phyloP scores from a whole-genome alignment of 1,139 yeast species.

The Groenewaldozyma sp. region DNA sequence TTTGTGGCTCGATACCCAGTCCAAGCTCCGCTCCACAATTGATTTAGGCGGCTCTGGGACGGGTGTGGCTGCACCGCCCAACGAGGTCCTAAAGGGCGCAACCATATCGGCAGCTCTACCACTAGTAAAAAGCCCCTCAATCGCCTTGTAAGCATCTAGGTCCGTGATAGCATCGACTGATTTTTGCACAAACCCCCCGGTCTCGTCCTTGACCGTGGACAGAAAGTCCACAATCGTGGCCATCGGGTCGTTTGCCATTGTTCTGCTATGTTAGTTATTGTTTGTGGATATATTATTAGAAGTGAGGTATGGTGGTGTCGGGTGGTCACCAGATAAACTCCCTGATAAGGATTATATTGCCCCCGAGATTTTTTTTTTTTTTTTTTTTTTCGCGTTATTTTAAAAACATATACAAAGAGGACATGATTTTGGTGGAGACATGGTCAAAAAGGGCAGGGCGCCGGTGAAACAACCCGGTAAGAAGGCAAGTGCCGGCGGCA shows the following conservation, averaged over 20 bases:
- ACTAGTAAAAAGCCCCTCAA: conserved; percentile 13
- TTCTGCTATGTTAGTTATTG: too few relatives aligned
- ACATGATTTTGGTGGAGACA: too few relatives aligned
- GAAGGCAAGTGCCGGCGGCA: too few relatives aligned
- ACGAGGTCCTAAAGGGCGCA: not conserved
- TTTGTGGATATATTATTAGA: too few relatives aligned
- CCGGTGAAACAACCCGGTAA: too few relatives aligned
- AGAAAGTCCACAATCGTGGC: conserved; percentile 19
- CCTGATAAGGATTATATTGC: too few relatives aligned
- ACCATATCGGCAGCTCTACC: conserved; percentile 5
- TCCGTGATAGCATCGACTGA: conserved; percentile 19
- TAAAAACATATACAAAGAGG: too few relatives aligned
- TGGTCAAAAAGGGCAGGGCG: too few relatives aligned
- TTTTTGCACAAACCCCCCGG: conserved; percentile 16
- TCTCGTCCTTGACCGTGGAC: conserved; percentile 18
- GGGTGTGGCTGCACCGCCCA: conserved; percentile 9
- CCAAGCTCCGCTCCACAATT: conserved; percentile 15
- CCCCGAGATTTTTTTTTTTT: too few relatives aligned
- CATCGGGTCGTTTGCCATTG: conserved; percentile 18
- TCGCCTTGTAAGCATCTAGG: conserved; percentile 13
- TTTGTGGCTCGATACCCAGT: conserved; percentile 24
- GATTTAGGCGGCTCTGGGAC: conserved; percentile 25
- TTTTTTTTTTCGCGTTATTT: too few relatives aligned
- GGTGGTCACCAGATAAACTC: too few relatives aligned
- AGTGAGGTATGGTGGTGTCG: too few relatives aligned